phyloP scores from a whole-genome alignment of 78 protist genomes.

The Dictyostelium discoideum region dicty_2.7 NC_007089.4:2553501-2554000 shows the following conservation, averaged over 20 bases:
- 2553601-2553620: not conserved
- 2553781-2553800: slow-evolving; percentile 52
- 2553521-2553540: too few relatives aligned
- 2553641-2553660: too few relatives aligned
- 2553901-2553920: slow-evolving; percentile 41
- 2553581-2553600: not conserved
- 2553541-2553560: too few relatives aligned
- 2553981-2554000: slow-evolving; percentile 31
- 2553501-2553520: too few relatives aligned
- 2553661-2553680: not conserved
- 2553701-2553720: too few relatives aligned
- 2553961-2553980: slow-evolving; percentile 73
- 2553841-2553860: slow-evolving; percentile 59
- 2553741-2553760: slow-evolving; percentile 35
- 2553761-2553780: slow-evolving; percentile 38
- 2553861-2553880: slow-evolving; percentile 50
- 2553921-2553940: slow-evolving; percentile 78
- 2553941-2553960: slow-evolving; percentile 75
- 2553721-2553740: not conserved
- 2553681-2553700: too few relatives aligned
- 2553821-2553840: slow-evolving; percentile 68
- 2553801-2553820: slow-evolving; percentile 72
- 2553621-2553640: not conserved
- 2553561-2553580: not conserved
- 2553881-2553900: slow-evolving; percentile 70